Evolutionary conservation across 1,284 basidiomycete species (phyloP).

Genomic region (Malassezia slooffiae): DNA sequence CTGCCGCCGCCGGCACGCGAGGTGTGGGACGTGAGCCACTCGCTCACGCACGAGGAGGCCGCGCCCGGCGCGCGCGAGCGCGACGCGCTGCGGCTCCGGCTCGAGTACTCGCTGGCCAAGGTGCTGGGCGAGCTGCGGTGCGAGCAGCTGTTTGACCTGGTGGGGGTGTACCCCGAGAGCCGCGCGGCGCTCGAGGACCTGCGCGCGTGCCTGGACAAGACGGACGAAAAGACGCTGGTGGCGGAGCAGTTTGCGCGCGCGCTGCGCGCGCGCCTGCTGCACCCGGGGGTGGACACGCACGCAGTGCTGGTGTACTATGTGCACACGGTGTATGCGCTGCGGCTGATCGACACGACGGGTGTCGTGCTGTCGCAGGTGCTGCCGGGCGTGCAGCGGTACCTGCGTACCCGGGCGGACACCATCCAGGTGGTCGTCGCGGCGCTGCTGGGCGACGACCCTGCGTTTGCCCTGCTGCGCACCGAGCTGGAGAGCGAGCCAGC

Average conservation of each 20-base stretch:
- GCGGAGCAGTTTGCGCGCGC: conserved; percentile 59
- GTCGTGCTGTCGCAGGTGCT: conserved; percentile 57
- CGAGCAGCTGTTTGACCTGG: conserved; percentile 77
- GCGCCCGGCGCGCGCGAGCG: neutral
- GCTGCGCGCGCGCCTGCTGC: conserved; percentile 59
- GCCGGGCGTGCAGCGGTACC: conserved; percentile 31
- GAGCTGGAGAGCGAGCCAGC: conserved; percentile 27
- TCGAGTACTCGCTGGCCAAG: conserved; percentile 27
- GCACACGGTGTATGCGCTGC: conserved; percentile 80
- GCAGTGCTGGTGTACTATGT: conserved; percentile 86
- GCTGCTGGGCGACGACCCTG: conserved; percentile 36
- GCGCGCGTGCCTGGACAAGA: conserved; percentile 51
- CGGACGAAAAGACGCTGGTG: conserved; percentile 50
- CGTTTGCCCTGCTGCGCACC: conserved; percentile 33
- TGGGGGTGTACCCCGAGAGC: conserved; percentile 84
- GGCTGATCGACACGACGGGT: conserved; percentile 79
- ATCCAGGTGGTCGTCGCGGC: conserved; percentile 36
- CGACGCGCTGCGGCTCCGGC: conserved; percentile 11
- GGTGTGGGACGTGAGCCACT: conserved; percentile 13
- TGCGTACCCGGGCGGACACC: conserved; percentile 36
- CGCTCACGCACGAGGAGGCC: conserved; percentile 2
- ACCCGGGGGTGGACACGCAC: conserved; percentile 89
- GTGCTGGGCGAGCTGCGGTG: conserved; percentile 25
- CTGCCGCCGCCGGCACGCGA: neutral
- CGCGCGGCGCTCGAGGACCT: conserved; percentile 75